A percentile compares a stretch with the other conserved stretches of the same genome.
phyloP scores from a whole-genome alignment of 148 eudicot genomes.

The Mesembryanthemum crystallinum region DNA sequence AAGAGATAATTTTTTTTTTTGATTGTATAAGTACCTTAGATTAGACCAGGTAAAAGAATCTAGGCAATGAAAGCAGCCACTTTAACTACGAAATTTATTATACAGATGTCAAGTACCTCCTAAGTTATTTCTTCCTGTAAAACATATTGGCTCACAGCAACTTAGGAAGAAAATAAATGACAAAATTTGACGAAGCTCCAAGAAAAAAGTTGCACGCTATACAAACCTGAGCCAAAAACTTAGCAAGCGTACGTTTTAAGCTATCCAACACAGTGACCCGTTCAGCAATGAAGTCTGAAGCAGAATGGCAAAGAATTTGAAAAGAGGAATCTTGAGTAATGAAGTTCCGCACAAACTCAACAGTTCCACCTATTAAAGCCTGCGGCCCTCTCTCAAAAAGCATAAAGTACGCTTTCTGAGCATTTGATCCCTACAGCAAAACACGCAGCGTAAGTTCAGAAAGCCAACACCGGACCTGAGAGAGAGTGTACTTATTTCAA shows the following conservation, averaged over 20 bases:
- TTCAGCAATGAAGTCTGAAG: slow-evolving; percentile 69
- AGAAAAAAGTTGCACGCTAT: background rate
- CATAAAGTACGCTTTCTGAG: slow-evolving; percentile 74
- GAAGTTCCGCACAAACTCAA: slow-evolving; percentile 54
- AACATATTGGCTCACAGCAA: background rate
- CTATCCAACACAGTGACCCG: slow-evolving; percentile 65
- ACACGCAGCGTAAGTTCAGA: too few species aligned
- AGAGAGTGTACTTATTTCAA: too few species aligned
- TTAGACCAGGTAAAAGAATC: background rate
- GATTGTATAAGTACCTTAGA: background rate
- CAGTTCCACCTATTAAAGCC: slow-evolving; percentile 66
- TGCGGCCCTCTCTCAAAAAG: slow-evolving; percentile 85
- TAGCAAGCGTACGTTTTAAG: slow-evolving; percentile 69
- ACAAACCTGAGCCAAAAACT: slow-evolving; percentile 84
- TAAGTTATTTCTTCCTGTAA: background rate
- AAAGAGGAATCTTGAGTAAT: slow-evolving; percentile 63
- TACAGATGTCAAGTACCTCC: background rate
- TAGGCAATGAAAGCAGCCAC: background rate
- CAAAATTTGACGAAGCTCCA: background rate
- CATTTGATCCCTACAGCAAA: slow-evolving; percentile 64
- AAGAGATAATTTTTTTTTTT: too few species aligned
- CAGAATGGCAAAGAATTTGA: slow-evolving; percentile 53
- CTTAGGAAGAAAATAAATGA: background rate
- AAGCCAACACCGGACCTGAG: too few species aligned
- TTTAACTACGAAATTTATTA: background rate